Evolutionary conservation across 1,139 yeast species (phyloP).

Genomic region (Kodamaea ohmeri): DNA sequence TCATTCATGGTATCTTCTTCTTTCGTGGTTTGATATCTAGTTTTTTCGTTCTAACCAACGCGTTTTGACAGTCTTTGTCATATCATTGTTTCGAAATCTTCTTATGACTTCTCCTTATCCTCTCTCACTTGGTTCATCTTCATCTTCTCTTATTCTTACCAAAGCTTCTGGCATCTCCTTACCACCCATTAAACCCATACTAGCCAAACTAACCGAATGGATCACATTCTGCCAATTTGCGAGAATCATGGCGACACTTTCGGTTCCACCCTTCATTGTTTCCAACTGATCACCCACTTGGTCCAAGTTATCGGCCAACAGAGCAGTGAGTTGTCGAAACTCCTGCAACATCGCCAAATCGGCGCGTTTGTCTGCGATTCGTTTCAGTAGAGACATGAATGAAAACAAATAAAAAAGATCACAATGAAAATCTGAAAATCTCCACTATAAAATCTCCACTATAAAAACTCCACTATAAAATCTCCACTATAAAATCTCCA

Average conservation of each 20-base stretch:
- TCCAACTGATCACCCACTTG: conserved; percentile 47
- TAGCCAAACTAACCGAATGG: conserved; percentile 64
- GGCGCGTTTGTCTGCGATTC: conserved; percentile 44
- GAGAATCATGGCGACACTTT: conserved; percentile 51
- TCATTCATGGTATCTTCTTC: too few relatives aligned
- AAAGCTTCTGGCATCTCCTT: conserved; percentile 53
- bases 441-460: too few relatives aligned
- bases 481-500: too few relatives aligned
- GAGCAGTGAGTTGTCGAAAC: conserved; percentile 47
- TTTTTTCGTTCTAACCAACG: too few relatives aligned
- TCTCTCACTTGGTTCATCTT: conserved; percentile 21
- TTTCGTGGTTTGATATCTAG: too few relatives aligned
- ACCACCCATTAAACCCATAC: conserved; percentile 52
- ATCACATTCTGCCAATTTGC: conserved; percentile 72
- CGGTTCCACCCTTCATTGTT: conserved; percentile 56
- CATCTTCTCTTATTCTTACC: conserved; percentile 59
- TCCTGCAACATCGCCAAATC: conserved; percentile 54
- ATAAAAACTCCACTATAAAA: too few relatives aligned
- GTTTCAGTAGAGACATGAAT: conserved; percentile 16
- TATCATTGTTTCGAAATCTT: conserved; percentile 11
- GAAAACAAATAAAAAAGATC: not conserved
- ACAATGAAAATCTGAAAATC: not conserved
- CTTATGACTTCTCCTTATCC: conserved; percentile 17
- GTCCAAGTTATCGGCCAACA: conserved; percentile 48
- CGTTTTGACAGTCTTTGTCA: too few relatives aligned